Percentiles rank a stretch among this genome's conserved stretches.
Conservation (phyloP, 73 alveolate genomes). For the Paramecium octaurelia region DNA sequence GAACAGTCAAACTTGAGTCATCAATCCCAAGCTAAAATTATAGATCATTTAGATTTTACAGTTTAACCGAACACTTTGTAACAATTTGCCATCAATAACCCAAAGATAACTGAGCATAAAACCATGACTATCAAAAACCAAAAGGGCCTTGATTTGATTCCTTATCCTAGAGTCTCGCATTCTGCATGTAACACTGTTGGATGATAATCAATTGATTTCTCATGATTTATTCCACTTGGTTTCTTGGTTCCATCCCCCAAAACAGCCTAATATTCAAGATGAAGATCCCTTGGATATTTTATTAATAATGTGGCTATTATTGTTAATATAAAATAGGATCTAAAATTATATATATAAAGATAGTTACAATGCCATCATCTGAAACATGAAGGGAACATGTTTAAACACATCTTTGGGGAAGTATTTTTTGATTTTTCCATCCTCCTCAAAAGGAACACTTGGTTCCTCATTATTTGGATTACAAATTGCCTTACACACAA, state of each 20-base stretch:
- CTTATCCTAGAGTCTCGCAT: not conserved
- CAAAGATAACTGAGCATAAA: not conserved
- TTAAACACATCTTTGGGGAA: not conserved
- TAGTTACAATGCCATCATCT: conserved; percentile 2
- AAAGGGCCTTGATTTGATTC: not conserved
- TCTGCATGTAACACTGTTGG: conserved; percentile 26
- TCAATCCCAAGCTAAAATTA: not conserved
- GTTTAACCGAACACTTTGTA: conserved; percentile 16
- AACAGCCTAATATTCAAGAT: conserved; percentile 9
- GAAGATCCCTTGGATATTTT: conserved; percentile 19
- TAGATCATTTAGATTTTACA: not conserved
- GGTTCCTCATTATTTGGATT: conserved; percentile 25
- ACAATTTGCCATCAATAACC: conserved; percentile 41
- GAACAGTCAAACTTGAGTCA: not conserved
- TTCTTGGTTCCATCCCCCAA: conserved; percentile 2
- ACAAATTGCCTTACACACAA: conserved; percentile 26
- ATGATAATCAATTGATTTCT: conserved; percentile 23
- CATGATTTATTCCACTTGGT: conserved; percentile 16
- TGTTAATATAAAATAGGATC: conserved; percentile 17
- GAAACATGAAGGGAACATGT: conserved; percentile 23
- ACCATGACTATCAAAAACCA: not conserved
- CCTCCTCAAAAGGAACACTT: not conserved
- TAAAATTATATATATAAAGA: not conserved
- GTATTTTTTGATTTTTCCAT: not conserved
- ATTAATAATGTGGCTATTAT: not conserved